A percentile compares a stretch with the other conserved stretches of the same genome.
Evolutionary conservation across 495 filamentous ascomycete species (phyloP).

Genomic region (Penicillium herquei): DNA sequence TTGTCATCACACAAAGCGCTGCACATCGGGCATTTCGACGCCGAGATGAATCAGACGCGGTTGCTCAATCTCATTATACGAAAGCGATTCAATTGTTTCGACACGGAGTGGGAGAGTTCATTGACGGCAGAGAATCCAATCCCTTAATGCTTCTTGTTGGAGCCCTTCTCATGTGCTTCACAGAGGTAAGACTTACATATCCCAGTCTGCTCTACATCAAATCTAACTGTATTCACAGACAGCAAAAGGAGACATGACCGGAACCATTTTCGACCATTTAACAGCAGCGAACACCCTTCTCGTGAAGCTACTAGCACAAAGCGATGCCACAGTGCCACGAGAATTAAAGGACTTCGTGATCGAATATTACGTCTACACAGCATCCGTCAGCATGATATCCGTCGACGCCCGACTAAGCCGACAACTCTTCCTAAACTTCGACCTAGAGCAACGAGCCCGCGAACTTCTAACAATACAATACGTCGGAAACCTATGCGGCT

Average conservation of each 20-base stretch:
- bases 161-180: conserved; percentile 40
- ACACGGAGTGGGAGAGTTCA: conserved; percentile 33
- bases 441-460: conserved; percentile 36
- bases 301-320: conserved; percentile 31
- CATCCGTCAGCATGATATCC: conserved; percentile 44
- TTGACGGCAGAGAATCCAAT: conserved; percentile 38
- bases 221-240: conserved; percentile 24
- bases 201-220: neutral
- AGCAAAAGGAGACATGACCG: conserved; percentile 40
- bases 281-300: conserved; percentile 34
- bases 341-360: conserved; percentile 41
- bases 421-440: conserved; percentile 35
- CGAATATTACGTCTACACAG: conserved; percentile 41
- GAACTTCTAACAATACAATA: conserved; percentile 29
- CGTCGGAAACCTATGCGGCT: conserved; percentile 37
- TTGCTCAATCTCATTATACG: conserved; percentile 36
- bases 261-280: conserved; percentile 38
- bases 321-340: conserved; percentile 31
- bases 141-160: conserved; percentile 37
- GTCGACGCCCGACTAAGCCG: conserved; percentile 35
- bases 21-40: conserved; percentile 38
- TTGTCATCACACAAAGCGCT: conserved; percentile 39
- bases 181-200: conserved; percentile 30
- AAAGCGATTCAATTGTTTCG: conserved; percentile 35
- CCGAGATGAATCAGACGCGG: conserved; percentile 32